Base-by-base conservation (phyloP, 148 eudicot genomes). In the Cornus florida region DNA sequence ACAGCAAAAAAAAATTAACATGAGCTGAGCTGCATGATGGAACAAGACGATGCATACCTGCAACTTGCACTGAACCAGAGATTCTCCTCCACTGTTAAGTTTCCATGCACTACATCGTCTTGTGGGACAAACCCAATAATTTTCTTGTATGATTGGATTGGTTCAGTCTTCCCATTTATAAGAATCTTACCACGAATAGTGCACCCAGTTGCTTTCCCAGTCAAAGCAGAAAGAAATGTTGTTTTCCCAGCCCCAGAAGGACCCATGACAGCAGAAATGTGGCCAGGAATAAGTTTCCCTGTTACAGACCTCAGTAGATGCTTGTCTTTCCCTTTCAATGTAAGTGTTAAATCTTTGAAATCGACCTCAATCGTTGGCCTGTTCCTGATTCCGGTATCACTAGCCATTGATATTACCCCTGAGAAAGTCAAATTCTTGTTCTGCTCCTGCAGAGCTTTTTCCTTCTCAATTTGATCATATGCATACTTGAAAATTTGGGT, bases 181-280 rank as follows among this genome's bases (percentile, higher is more conserved):
- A 89, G 86, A 79, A 91, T 85, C 70, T 32, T 59, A 60, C 95
- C 95, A 60, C 84, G 79, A 76, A 78, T 84, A 8, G 79, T 85
- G 71, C 92, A 89, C n/a, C 95, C 95, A 67, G 90, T 80, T 59
- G 89, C 86, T 81, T 88, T 91, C 62, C 95, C 95, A 32, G 90
- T 81, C 82, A 91, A 78, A 69, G 95, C 95, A 68, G 91, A 88
- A 46, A 91, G 88, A 83, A 91, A 85, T 38, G 95, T 91, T 72
- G 95, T 91, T 79, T 91, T 91, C 53, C 95, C 95, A 46, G 95
- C 95, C 39, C 95, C 95, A 20, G 95, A 91, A n/a, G 95, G 95
- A 19, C 95, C 95, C 95, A 91, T 91, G 64, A 91, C 91, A 68
- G 95, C 95, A 17, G 95, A 84, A 32, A 91, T 90, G 59, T 88